Evolutionary conservation across 1,284 basidiomycete species (phyloP), one percentile per base, ranked within the genome.

Genomic region (Cryptococcus maquisensis): DNA sequence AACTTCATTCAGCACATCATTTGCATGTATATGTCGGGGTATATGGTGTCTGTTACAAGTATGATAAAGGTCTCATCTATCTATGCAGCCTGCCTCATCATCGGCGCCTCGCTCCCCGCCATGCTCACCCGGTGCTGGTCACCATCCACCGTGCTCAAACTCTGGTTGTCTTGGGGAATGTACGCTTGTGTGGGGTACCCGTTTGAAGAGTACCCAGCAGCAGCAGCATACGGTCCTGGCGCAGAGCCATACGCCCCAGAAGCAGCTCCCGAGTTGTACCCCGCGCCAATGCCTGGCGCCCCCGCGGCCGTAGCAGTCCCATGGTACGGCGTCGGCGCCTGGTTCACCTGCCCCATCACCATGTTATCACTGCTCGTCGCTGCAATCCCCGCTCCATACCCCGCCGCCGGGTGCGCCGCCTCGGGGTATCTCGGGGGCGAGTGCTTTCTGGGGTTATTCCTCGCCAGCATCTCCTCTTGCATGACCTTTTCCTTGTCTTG

Each of bases 401-500:
- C 40, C 12, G 40, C 40, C 40, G 23, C 40, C 18, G 40, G 28
- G 10, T 32, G 28, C 23, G 10, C 40, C n/a, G 12, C 15, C 18
- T 23, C 23, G 40, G 18, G 40, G 5, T 20, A 42, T 9, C 24
- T 38, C 44, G 28, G 28, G 10, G 28, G 28, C 4, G 28, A 32
- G 28, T 32, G 5, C 28, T 32, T 32, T 32, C 28, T 32, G 10
- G 28, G 28, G 18, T 24, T 48, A 45, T 71, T 69, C 52, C 66
- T 57, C 12, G 58, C 58, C 20, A 51, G 40, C 64, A 66, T 71
- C 2, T 66, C 55, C 43, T 55, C 32, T 18, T 53, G 51, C 64
- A 68, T 63, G 26, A 28, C 49, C 48, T 61, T 50, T 45, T 62
- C 62, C 37, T 62, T 37, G 21, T 52, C 57, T 47, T 64, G 53